A percentile compares a stretch with the other conserved stretches of the same genome.
These are phyloP conservation scores for Musa acuminata DNA, from an alignment of 176 grass and related monocot genomes.

Conservation along the genomic window DNA sequence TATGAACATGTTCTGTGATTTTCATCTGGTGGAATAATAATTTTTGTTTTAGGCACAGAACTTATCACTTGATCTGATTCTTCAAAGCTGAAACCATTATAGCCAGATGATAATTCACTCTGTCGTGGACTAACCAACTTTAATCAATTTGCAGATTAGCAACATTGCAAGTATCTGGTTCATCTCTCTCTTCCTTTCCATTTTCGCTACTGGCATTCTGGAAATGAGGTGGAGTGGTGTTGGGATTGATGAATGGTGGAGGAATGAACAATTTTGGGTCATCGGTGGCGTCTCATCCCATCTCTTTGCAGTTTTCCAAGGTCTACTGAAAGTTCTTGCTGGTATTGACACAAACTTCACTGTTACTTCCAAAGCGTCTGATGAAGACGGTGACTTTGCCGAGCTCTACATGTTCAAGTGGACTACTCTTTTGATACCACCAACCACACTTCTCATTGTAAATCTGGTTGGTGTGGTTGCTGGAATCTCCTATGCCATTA, in stretches of 20 bases:
- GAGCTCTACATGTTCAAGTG: slow-evolving; percentile 21
- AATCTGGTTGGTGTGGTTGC: slow-evolving; percentile 13
- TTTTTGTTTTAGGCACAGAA: too few relatives aligned
- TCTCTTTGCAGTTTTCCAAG: slow-evolving; percentile 17
- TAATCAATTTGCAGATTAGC: slow-evolving; percentile 6
- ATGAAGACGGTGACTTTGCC: slow-evolving; percentile 18
- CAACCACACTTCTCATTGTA: slow-evolving; percentile 12
- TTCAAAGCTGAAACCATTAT: too few relatives aligned
- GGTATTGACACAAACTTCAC: slow-evolving; percentile 22
- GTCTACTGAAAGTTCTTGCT: slow-evolving; percentile 18
- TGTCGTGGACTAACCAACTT: too few relatives aligned
- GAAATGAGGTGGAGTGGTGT: slow-evolving; percentile 21
- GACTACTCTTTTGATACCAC: slow-evolving; percentile 18
- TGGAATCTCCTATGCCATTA: slow-evolving; percentile 14
- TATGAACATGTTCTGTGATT: too few relatives aligned
- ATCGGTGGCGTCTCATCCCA: slow-evolving; percentile 14
- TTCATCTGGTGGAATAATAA: too few relatives aligned
- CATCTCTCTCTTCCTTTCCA: slow-evolving; percentile 19
- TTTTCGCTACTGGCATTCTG: slow-evolving; percentile 14
- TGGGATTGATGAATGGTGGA: slow-evolving; percentile 18
- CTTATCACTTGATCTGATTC: too few relatives aligned
- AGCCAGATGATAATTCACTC: too few relatives aligned
- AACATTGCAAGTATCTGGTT: slow-evolving; percentile 20
- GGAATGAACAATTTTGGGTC: slow-evolving; percentile 21
- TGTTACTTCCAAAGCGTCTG: slow-evolving; percentile 17